phyloP scores from a whole-genome alignment of 2,329 filamentous ascomycete species.

The Exserohilum rostratum region DNA sequence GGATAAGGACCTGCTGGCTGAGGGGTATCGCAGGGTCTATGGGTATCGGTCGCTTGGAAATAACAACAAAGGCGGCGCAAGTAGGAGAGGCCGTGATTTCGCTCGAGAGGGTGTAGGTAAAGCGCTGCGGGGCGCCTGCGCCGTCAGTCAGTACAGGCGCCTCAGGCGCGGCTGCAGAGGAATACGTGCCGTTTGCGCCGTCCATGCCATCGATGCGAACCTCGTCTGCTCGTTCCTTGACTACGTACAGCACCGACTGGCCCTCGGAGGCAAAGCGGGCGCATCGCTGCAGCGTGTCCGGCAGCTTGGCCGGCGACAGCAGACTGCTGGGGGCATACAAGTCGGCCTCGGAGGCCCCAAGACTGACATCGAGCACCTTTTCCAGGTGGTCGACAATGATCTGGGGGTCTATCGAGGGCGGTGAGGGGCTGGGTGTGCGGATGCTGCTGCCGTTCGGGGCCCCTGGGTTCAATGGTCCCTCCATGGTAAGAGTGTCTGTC shows the following conservation, averaged over 20 bases:
- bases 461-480: constrained; percentile 51
- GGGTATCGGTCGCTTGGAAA: constrained; percentile 87
- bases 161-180: constrained; percentile 9
- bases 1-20: constrained; percentile 86
- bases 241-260: constrained; percentile 87
- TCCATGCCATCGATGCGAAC: constrained; percentile 39
- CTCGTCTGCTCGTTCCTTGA: constrained; percentile 74
- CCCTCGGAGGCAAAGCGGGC: constrained; percentile 87
- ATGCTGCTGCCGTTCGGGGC: constrained; percentile 46
- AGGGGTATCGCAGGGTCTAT: constrained; percentile 85
- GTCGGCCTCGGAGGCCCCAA: constrained; percentile 68
- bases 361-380: constrained; percentile 55
- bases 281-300: constrained; percentile 85
- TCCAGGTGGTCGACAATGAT: constrained; percentile 56
- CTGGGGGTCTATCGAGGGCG: constrained; percentile 54
- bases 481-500: constrained; percentile 44
- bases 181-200: constrained; percentile 38
- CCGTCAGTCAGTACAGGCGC: constrained; percentile 44
- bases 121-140: constrained; percentile 54
- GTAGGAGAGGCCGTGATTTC: constrained; percentile 80
- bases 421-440: constrained; percentile 45
- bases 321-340: constrained; percentile 82
- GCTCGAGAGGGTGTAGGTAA: constrained; percentile 79
- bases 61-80: constrained; percentile 84
- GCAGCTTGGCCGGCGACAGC: constrained; percentile 72